phyloP scores from a whole-genome alignment of 805 yeast genomes.

The Schwanniomyces yamadae region DNA sequence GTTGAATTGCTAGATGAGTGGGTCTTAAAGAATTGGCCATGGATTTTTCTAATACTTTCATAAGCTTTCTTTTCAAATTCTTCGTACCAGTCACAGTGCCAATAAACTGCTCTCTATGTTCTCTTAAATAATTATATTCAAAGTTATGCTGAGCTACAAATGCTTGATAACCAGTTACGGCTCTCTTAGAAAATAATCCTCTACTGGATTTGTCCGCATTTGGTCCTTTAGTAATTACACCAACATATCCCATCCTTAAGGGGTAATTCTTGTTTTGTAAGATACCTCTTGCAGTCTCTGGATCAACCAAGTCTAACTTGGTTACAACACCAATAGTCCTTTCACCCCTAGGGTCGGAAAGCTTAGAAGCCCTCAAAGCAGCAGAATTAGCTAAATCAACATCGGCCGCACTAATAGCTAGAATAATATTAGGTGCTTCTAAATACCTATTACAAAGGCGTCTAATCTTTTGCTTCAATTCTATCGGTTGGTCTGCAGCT shows the following conservation, averaged over 20 bases:
- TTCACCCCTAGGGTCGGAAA: conserved; percentile 91
- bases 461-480: conserved; percentile 74
- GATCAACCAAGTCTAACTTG: conserved; percentile 84
- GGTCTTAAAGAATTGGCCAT: conserved; percentile 90
- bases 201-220: conserved; percentile 22
- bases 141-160: conserved; percentile 66
- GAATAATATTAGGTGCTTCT: conserved; percentile 87
- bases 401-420: conserved; percentile 97
- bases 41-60: conserved; percentile 82
- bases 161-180: conserved; percentile 54
- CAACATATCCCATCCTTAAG: conserved; percentile 93
- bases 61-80: conserved; percentile 72
- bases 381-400: conserved; percentile 96
- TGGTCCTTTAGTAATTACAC: conserved; percentile 89
- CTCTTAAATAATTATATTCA: conserved; percentile 56
- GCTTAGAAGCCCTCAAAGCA: conserved; percentile 85
- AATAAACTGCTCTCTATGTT: conserved; percentile 54
- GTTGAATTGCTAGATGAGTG: conserved; percentile 79
- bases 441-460: conserved; percentile 81
- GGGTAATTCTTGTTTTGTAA: conserved; percentile 84
- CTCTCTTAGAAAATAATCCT: conserved; percentile 47
- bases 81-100: conserved; percentile 77
- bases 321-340: conserved; percentile 97
- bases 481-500: conserved; percentile 92
- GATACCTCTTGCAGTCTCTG: conserved; percentile 65